phyloP scores from a whole-genome alignment of 805 yeast species.

The Tetrapisispora arboricola region DNA sequence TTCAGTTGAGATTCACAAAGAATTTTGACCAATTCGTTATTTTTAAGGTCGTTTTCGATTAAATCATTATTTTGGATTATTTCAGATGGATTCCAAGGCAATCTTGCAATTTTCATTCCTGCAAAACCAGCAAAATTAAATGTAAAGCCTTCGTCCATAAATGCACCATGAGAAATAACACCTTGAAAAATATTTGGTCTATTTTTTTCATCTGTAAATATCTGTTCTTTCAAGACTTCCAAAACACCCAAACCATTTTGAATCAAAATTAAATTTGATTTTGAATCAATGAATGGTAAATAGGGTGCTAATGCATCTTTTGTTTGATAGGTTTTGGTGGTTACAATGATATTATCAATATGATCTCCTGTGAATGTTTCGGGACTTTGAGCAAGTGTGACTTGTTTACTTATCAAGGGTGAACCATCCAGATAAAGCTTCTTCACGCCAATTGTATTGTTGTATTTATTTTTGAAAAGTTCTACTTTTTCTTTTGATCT shows the following conservation, averaged over 20 bases:
- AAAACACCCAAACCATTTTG: slow-evolving; percentile 89
- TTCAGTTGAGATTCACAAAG: slow-evolving; percentile 20
- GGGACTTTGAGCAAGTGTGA: slow-evolving; percentile 4
- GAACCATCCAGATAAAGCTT: slow-evolving; percentile 13
- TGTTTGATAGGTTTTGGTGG: slow-evolving; percentile 77
- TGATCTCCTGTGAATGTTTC: slow-evolving; percentile 10
- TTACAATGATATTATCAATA: slow-evolving; percentile 52
- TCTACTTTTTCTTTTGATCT: slow-evolving; percentile 20
- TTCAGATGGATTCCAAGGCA: slow-evolving; percentile 34
- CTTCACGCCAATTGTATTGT: slow-evolving; percentile 18
- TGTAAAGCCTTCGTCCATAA: slow-evolving; percentile 34
- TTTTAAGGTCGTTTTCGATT: slow-evolving; percentile 7
- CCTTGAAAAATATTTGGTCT: slow-evolving; percentile 63
- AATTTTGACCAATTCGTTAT: slow-evolving; percentile 23
- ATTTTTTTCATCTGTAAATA: slow-evolving; percentile 43
- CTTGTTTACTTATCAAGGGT: slow-evolving; percentile 7
- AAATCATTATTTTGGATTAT: slow-evolving; percentile 15
- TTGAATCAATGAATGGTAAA: slow-evolving; percentile 36
- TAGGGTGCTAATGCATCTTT: slow-evolving; percentile 49
- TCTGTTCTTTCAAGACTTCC: slow-evolving; percentile 39
- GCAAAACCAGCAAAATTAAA: slow-evolving; percentile 64
- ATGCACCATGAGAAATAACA: slow-evolving; percentile 77
- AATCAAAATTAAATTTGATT: slow-evolving; percentile 56
- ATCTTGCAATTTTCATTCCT: slow-evolving; percentile 44
- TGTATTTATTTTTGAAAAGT: slow-evolving; percentile 13